These are phyloP conservation scores for Rugonectria rugulosa DNA, from an alignment of 2,329 filamentous ascomycete species.

Conservation along the genomic window DNA sequence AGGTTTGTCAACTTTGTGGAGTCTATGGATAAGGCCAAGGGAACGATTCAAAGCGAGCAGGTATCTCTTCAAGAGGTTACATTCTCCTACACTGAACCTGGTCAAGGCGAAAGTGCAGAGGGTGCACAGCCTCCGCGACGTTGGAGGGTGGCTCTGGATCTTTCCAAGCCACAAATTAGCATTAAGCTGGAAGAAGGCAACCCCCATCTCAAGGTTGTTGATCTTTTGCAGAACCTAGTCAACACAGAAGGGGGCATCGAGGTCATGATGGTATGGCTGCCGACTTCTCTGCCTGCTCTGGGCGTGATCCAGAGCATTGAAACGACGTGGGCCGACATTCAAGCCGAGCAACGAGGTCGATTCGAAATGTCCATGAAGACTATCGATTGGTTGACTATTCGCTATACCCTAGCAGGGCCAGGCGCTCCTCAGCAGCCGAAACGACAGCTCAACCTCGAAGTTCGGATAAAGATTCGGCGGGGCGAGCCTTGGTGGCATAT, in stretches of 20 bases:
- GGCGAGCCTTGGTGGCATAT: conserved; percentile 62
- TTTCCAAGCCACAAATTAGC: conserved; percentile 61
- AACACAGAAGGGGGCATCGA: conserved; percentile 62
- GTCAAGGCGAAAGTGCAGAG: conserved; percentile 8
- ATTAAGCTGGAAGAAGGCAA: conserved; percentile 69
- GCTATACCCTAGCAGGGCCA: conserved; percentile 54
- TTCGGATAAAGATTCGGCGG: conserved; percentile 58
- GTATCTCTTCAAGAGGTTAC: conserved; percentile 69
- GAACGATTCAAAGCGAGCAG: conserved; percentile 63
- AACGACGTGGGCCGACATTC: conserved; percentile 55
- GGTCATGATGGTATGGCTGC: conserved; percentile 62
- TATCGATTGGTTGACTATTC: conserved; percentile 65
- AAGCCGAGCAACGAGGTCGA: conserved; percentile 52
- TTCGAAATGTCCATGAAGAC: conserved; percentile 61
- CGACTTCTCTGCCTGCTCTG: conserved; percentile 70
- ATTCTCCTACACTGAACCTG: conserved; percentile 68
- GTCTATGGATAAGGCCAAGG: conserved; percentile 65
- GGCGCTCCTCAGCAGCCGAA: conserved; percentile 35
- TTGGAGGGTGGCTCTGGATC: conserved; percentile 66
- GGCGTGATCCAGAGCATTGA: conserved; percentile 68
- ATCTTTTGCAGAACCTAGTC: conserved; percentile 64
- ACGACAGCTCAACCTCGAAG: conserved; percentile 56
- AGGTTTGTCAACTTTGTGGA: conserved; percentile 75
- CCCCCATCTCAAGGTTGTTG: conserved; percentile 71
- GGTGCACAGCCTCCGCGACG: conserved; percentile 29